Conservation (phyloP, 2,329 filamentous ascomycete genomes). For the Botrytis byssoidea region DNA sequence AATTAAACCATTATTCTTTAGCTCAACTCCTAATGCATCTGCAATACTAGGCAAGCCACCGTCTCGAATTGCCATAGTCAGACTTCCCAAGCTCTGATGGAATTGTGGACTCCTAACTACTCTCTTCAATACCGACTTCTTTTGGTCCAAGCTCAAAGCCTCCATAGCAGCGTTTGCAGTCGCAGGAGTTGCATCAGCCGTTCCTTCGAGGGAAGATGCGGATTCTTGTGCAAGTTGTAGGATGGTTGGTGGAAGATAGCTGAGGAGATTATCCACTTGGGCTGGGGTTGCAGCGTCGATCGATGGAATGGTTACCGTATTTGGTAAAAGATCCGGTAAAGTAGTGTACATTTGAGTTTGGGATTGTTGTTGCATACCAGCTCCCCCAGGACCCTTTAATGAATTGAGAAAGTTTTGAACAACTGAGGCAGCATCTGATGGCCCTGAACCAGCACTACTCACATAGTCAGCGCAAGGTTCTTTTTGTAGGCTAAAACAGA, state of each 20-base stretch:
- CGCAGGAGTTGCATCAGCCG: constrained; percentile 65
- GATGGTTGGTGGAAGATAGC: constrained; percentile 74
- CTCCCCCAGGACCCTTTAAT: constrained; percentile 55
- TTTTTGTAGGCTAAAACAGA: constrained; percentile 16
- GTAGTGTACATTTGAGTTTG: constrained; percentile 73
- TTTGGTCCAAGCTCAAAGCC: constrained; percentile 70
- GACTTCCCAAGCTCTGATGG: constrained; percentile 76
- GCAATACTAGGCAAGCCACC: constrained; percentile 88
- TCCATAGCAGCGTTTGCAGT: constrained; percentile 71
- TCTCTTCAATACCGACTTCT: constrained; percentile 75
- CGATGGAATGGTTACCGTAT: constrained; percentile 74
- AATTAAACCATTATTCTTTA: constrained; percentile 82
- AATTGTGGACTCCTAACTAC: constrained; percentile 91
- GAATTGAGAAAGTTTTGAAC: constrained; percentile 90
- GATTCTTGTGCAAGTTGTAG: constrained; percentile 73
- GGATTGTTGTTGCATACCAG: constrained; percentile 43
- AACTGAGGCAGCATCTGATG: constrained; percentile 67
- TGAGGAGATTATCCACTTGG: constrained; percentile 72
- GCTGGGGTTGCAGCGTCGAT: constrained; percentile 58
- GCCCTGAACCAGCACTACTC: constrained; percentile 57
- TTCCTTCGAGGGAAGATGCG: constrained; percentile 53
- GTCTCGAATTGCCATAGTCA: constrained; percentile 85
- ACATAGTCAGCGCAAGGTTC: constrained; percentile 45
- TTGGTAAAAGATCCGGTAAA: constrained; percentile 79
- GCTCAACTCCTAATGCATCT: constrained; percentile 76